These are phyloP conservation scores for Barnettozyma wickerhamii DNA, from an alignment of 805 yeast species.

Conservation along the genomic window DNA sequence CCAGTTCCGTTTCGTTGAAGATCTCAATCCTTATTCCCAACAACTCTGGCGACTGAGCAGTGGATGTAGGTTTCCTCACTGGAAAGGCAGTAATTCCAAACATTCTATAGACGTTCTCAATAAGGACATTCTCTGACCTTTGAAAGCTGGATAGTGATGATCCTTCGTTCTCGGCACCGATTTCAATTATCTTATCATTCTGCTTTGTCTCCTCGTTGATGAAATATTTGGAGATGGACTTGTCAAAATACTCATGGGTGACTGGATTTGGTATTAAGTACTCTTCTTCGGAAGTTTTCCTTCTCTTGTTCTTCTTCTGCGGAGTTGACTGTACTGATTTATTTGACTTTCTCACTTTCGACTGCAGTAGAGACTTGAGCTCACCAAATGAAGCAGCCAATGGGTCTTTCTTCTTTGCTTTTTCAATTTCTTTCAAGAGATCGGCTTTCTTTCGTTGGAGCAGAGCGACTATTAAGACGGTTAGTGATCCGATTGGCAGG, in stretches of 20 bases:
- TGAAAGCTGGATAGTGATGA: background rate
- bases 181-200: background rate
- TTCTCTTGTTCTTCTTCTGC: conserved; percentile 6
- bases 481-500: too few relatives aligned
- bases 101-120: conserved; percentile 33
- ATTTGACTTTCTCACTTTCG: background rate
- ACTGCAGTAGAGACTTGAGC: conserved; percentile 14
- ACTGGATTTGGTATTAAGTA: conserved; percentile 21
- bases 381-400: conserved; percentile 28
- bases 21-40: conserved; percentile 38
- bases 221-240: conserved; percentile 21
- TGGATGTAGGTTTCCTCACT: conserved; percentile 31
- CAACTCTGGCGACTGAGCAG: conserved; percentile 17
- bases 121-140: conserved; percentile 18
- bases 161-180: background rate
- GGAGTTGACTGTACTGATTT: background rate
- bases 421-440: conserved; percentile 24
- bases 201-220: background rate
- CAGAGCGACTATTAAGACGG: conserved; percentile 21
- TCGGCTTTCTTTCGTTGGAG: conserved; percentile 20
- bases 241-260: conserved; percentile 25
- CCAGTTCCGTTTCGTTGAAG: conserved; percentile 24
- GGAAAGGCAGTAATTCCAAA: conserved; percentile 39
- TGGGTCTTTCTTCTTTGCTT: conserved; percentile 17
- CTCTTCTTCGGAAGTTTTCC: conserved; percentile 13